These are phyloP conservation scores for Rhizophora mangle DNA, from an alignment of 345 rosid genomes.

Conservation along the genomic window DNA sequence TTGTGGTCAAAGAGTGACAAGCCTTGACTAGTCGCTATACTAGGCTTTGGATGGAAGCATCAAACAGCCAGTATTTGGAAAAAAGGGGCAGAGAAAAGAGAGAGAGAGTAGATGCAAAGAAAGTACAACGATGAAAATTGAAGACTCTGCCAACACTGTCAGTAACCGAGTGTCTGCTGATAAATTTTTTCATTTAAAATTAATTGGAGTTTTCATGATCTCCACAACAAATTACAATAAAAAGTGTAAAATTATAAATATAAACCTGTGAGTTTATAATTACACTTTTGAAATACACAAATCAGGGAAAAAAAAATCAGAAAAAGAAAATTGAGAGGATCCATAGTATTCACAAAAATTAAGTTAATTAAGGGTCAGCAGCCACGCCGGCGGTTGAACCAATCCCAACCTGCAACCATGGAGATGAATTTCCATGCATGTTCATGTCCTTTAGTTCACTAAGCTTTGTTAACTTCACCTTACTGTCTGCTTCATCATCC, in stretches of 20 bases:
- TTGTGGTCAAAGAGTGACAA: too few relatives aligned
- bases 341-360: background rate
- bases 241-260: constrained; percentile 14
- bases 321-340: background rate
- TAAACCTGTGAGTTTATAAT: constrained; percentile 13
- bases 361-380: constrained; percentile 26
- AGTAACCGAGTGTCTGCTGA: too few relatives aligned
- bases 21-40: too few relatives aligned
- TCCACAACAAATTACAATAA: constrained; percentile 3
- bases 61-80: too few relatives aligned
- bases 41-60: too few relatives aligned
- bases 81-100: too few relatives aligned
- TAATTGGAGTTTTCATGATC: background rate
- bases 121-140: too few relatives aligned
- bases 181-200: too few relatives aligned
- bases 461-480: constrained; percentile 55
- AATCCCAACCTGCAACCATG: constrained; percentile 85
- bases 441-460: constrained; percentile 58
- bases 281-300: constrained; percentile 22
- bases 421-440: constrained; percentile 45
- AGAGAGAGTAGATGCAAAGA: too few relatives aligned
- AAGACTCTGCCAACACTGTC: too few relatives aligned
- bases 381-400: constrained; percentile 45
- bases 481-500: constrained; percentile 66
- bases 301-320: background rate